phyloP scores from a whole-genome alignment of 148 eudicot species.

The Oxyria digyna region DNA sequence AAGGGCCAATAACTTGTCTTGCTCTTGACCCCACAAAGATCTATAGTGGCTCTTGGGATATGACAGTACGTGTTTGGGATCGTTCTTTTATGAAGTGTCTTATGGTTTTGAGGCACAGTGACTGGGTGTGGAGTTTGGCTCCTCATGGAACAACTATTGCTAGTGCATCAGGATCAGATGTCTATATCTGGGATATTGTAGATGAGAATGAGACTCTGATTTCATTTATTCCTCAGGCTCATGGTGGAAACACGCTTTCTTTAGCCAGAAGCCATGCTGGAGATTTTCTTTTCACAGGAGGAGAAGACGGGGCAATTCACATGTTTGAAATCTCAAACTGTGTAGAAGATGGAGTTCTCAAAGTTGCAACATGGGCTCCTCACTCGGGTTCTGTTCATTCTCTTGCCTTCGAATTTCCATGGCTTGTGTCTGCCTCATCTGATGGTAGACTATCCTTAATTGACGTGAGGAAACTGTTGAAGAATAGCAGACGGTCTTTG shows the following conservation, averaged over 20 bases:
- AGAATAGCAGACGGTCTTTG: conserved; percentile 27
- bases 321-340: conserved; percentile 61
- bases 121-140: conserved; percentile 82
- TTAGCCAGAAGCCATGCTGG: conserved; percentile 83
- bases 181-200: conserved; percentile 64
- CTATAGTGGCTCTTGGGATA: conserved; percentile 97
- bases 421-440: conserved; percentile 89
- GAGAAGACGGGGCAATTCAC: conserved; percentile 82
- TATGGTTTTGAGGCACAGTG: conserved; percentile 64
- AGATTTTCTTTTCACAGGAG: conserved; percentile 80
- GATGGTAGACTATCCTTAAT: conserved; percentile 79
- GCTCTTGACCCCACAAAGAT: conserved; percentile 62
- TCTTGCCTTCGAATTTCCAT: conserved; percentile 92
- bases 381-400: conserved; percentile 73
- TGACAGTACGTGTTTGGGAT: conserved; percentile 87
- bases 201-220: conserved; percentile 34
- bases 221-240: conserved; percentile 37
- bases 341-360: conserved; percentile 14
- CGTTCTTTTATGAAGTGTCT: conserved; percentile 51
- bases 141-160: conserved; percentile 70
- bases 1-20: conserved; percentile 72
- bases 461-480: conserved; percentile 75
- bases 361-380: conserved; percentile 78
- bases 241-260: conserved; percentile 51
- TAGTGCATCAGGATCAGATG: conserved; percentile 68